Conservation (phyloP, 1,284 basidiomycete genomes). For the Cryptococcus sp. region DNA sequence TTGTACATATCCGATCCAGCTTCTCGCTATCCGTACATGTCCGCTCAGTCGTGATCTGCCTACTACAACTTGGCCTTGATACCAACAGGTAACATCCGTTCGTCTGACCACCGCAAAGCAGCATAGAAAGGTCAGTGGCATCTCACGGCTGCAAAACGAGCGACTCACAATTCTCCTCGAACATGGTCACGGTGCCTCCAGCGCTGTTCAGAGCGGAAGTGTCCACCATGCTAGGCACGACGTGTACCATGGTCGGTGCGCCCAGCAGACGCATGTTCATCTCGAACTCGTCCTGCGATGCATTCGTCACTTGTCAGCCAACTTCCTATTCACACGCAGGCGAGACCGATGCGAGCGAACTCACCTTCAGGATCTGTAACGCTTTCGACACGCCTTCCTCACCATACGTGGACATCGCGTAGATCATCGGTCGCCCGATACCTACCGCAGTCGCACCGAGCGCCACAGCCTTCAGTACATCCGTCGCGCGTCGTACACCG, state of each 20-base stretch:
- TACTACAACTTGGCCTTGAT: constrained; percentile 28
- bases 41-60: neutral
- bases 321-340: too few species aligned
- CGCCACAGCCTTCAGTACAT: constrained; percentile 89
- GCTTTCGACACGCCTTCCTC: constrained; percentile 74
- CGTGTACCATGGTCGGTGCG: constrained; percentile 71
- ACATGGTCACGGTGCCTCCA: constrained; percentile 71
- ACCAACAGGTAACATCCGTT: constrained; percentile 17
- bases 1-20: neutral
- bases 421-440: constrained; percentile 77
- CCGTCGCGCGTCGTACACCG: constrained; percentile 84
- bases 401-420: constrained; percentile 87
- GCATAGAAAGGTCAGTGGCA: neutral
- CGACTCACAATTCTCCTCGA: constrained; percentile 71
- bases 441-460: constrained; percentile 77
- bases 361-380: constrained; percentile 72
- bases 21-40: neutral
- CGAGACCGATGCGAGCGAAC: constrained; percentile 22
- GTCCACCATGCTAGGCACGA: constrained; percentile 87
- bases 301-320: neutral
- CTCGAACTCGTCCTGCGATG: constrained; percentile 80
- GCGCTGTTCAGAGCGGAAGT: constrained; percentile 60
- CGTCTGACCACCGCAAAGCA: constrained; percentile 1
- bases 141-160: neutral
- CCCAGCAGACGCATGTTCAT: constrained; percentile 90